Evolutionary conservation across 148 eudicot species (phyloP).

Genomic region (Vaccinium myrtillus): DNA sequence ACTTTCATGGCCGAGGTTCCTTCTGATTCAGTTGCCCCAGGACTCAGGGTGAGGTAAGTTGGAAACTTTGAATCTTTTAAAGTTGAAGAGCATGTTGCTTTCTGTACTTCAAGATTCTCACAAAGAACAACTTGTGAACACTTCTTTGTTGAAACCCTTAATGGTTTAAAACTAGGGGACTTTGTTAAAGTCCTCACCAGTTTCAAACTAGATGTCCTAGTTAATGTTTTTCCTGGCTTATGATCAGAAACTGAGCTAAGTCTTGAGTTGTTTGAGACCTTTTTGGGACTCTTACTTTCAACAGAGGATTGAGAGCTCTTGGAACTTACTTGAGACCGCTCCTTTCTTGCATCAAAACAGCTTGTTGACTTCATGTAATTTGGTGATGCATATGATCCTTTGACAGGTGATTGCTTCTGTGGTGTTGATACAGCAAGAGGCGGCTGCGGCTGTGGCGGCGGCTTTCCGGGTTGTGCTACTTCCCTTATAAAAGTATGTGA

Average conservation of each 20-base stretch:
- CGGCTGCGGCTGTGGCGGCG: constrained; percentile 43
- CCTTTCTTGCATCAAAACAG: constrained; percentile 75
- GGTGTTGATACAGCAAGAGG: constrained; percentile 20
- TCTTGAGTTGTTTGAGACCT: constrained; percentile 23
- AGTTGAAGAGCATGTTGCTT: constrained; percentile 78
- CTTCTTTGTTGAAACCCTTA: constrained; percentile 37
- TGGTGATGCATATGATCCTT: constrained; percentile 35
- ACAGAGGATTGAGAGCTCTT: constrained; percentile 18
- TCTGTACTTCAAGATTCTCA: constrained; percentile 45
- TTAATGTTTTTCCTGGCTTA: constrained; percentile 29
- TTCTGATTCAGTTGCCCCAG: constrained; percentile 65
- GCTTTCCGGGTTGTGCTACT: constrained; percentile 34
- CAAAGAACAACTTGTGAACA: constrained; percentile 38
- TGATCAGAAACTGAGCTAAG: constrained; percentile 21
- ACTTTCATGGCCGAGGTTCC: constrained; percentile 70
- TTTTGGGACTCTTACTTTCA: constrained; percentile 22
- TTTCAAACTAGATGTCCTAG: constrained; percentile 47
- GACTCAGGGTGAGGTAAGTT: constrained; percentile 45
- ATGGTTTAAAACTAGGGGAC: constrained; percentile 65
- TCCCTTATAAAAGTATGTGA: constrained; percentile 21
- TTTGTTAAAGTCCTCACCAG: constrained; percentile 54
- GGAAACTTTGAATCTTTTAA: constrained; percentile 80
- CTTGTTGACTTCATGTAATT: constrained; percentile 88
- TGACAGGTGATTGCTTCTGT: constrained; percentile 25
- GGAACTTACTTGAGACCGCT: constrained; percentile 38